Percentiles rank a stretch among this genome's conserved stretches.
Evolutionary conservation across 2,329 filamentous ascomycete genomes (phyloP).

Genomic region (Nemania sp.): DNA sequence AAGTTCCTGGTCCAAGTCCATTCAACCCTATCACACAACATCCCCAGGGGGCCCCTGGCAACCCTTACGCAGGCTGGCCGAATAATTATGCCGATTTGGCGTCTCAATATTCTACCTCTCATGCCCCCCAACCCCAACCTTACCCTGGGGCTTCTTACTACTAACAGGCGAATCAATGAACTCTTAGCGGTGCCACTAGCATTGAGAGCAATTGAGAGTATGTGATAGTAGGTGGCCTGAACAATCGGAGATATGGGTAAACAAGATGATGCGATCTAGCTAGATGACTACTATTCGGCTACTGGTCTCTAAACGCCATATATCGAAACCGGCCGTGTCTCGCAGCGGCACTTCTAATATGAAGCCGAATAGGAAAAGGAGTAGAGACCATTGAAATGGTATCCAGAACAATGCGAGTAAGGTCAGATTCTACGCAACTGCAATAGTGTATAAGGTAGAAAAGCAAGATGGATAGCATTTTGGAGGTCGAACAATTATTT

Average conservation of each 20-base stretch:
- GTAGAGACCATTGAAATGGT: background rate
- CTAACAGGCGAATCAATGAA: constrained; percentile 8
- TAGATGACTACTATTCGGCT: background rate
- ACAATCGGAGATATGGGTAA: background rate
- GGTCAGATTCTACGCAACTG: background rate
- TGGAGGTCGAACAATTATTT: constrained; percentile 7
- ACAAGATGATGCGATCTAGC: background rate
- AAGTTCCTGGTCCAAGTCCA: constrained; percentile 42
- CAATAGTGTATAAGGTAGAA: background rate
- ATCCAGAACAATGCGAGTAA: background rate
- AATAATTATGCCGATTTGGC: constrained; percentile 39
- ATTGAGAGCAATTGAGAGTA: background rate
- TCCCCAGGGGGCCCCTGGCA: constrained; percentile 33
- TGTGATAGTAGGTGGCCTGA: background rate
- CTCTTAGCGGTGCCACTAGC: background rate
- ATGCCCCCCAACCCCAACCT: constrained; percentile 30
- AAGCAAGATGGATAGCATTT: background rate
- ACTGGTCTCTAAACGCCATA: no score
- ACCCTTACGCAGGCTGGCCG: constrained; percentile 45
- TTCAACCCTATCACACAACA: constrained; percentile 47
- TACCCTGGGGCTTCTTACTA: constrained; percentile 38
- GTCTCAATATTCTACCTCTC: constrained; percentile 33
- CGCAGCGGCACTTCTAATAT: background rate
- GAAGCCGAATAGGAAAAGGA: background rate
- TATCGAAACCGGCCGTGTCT: background rate